Evolutionary conservation across 2,329 filamentous ascomycete genomes (phyloP).

Genomic region (Diplodia intermedia): DNA sequence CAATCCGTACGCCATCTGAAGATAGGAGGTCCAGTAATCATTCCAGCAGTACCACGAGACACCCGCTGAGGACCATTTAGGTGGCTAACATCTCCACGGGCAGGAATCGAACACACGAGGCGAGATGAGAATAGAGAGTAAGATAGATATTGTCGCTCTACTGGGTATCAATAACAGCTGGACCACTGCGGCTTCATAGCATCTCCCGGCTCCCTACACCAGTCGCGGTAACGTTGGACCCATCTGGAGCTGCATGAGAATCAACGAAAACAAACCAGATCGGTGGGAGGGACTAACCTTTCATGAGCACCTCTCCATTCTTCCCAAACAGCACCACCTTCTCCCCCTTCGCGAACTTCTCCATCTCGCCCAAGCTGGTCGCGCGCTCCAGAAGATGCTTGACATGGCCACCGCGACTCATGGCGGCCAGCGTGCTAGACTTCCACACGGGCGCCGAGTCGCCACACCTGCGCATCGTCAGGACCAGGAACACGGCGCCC

Average conservation of each 20-base stretch:
- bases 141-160: no score
- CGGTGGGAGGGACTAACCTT: not conserved
- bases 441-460: conserved; percentile 33
- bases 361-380: not conserved
- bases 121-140: no score
- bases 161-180: no score
- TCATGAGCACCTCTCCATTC: not conserved
- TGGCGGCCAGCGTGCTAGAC: conserved; percentile 30
- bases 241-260: not conserved
- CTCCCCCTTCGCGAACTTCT: not conserved
- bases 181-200: not conserved
- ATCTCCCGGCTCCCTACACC: not conserved
- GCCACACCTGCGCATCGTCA: not conserved
- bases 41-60: conserved; percentile 53
- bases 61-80: conserved; percentile 60
- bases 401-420: conserved; percentile 14
- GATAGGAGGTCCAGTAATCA: conserved; percentile 51
- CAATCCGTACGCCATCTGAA: conserved; percentile 49
- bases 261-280: not conserved
- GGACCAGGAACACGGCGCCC: not conserved
- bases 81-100: conserved; percentile 57
- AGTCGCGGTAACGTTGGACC: not conserved
- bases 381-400: not conserved
- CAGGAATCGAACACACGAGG: conserved; percentile 41
- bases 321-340: not conserved